Evolutionary conservation across 495 filamentous ascomycete species (phyloP).

Genomic region (Xylaria venustula): DNA sequence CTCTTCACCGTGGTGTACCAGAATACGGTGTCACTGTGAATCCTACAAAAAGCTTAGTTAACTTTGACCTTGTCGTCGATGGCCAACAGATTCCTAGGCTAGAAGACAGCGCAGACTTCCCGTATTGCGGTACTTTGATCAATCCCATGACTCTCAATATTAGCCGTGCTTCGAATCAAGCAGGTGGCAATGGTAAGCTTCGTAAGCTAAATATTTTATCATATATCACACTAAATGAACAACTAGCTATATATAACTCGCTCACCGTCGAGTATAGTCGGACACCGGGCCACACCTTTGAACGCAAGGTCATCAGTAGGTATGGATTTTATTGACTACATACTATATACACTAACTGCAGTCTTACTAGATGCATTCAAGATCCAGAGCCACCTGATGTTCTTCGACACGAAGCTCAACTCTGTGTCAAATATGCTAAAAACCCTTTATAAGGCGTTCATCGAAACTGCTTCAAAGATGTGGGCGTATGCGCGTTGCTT

Average conservation of each 20-base stretch:
- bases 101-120: conserved; percentile 57
- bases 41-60: conserved; percentile 75
- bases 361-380: conserved; percentile 62
- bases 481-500: conserved; percentile 74
- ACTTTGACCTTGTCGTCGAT: conserved; percentile 68
- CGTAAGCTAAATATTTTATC: background rate
- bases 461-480: conserved; percentile 78
- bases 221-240: conserved; percentile 16
- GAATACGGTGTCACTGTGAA: conserved; percentile 80
- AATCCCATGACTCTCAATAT: conserved; percentile 76
- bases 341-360: conserved; percentile 45
- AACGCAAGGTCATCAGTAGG: conserved; percentile 73
- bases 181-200: conserved; percentile 26
- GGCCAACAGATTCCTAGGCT: conserved; percentile 53
- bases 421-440: conserved; percentile 61
- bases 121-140: conserved; percentile 83
- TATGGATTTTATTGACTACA: conserved; percentile 27
- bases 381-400: conserved; percentile 84
- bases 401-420: conserved; percentile 83
- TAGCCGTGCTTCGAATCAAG: conserved; percentile 27
- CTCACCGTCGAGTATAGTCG: conserved; percentile 74
- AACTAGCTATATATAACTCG: conserved; percentile 53
- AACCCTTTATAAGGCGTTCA: conserved; percentile 73
- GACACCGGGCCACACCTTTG: conserved; percentile 68
- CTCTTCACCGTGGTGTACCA: conserved; percentile 76